A percentile compares a stretch with the other conserved stretches of the same genome.
These are phyloP conservation scores for Eragrostis curvula DNA, from an alignment of 176 grass and related monocot genomes.

Conservation along the genomic window DNA sequence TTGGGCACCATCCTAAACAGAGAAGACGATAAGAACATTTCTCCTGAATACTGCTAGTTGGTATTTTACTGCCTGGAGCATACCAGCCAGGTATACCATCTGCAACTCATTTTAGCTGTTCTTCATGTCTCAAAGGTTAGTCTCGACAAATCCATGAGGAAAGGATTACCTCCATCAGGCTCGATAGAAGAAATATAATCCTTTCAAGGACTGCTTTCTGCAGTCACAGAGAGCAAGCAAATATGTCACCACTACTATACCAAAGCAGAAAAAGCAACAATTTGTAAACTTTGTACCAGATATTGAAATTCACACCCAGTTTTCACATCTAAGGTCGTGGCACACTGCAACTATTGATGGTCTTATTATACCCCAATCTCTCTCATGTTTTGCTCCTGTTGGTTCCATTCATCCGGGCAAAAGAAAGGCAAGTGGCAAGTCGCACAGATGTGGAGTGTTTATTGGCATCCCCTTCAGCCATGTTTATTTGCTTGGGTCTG, in stretches of 20 bases:
- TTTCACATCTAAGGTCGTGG: background rate
- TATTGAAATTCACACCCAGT: conserved; percentile 11
- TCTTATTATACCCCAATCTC: background rate
- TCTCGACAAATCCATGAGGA: background rate
- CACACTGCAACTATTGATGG: background rate
- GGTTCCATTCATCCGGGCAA: conserved; percentile 38
- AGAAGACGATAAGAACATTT: conserved; percentile 26
- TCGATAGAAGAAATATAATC: background rate
- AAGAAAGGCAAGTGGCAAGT: conserved; percentile 42
- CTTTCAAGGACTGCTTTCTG: conserved; percentile 27
- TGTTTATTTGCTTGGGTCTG: conserved; percentile 44
- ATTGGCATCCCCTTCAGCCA: conserved; percentile 23
- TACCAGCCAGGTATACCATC: background rate
- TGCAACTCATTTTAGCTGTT: background rate
- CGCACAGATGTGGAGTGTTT: conserved; percentile 28
- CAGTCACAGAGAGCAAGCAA: conserved; percentile 21
- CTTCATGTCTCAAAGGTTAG: conserved; percentile 6
- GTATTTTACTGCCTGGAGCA: conserved; percentile 31
- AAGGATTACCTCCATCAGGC: background rate
- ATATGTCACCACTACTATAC: background rate
- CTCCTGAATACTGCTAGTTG: conserved; percentile 9
- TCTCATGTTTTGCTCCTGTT: conserved; percentile 12
- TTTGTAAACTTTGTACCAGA: background rate
- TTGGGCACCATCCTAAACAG: conserved; percentile 21
- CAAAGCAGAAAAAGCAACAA: background rate